phyloP scores from a whole-genome alignment of 164 flowering plant species.

The Nelumbo lutea region DNA sequence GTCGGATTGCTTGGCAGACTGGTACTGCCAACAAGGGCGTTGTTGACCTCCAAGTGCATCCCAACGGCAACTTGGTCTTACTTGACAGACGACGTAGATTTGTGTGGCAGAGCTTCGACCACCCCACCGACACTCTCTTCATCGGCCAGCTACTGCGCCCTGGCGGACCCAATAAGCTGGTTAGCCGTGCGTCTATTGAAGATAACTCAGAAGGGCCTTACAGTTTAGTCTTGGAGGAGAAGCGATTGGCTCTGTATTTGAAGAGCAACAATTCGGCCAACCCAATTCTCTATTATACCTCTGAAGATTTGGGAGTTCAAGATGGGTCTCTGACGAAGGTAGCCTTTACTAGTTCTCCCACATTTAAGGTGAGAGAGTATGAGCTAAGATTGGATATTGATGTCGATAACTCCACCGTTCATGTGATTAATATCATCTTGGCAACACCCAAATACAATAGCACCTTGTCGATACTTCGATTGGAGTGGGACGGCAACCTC shows the following conservation, averaged over 20 bases:
- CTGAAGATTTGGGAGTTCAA: no score
- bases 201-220: constrained; percentile 24
- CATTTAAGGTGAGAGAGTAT: no score
- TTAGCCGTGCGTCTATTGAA: constrained; percentile 18
- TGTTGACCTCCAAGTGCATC: constrained; percentile 15
- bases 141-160: constrained; percentile 25
- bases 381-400: no score
- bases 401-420: no score
- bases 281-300: no score
- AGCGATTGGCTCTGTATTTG: constrained; percentile 10
- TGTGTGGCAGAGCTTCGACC: no score
- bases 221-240: constrained; percentile 19
- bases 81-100: constrained; percentile 16
- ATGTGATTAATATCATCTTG: no score
- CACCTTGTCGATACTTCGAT: no score
- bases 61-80: constrained; percentile 32
- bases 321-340: no score
- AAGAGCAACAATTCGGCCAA: neutral
- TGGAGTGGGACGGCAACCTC: no score
- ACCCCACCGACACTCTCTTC: constrained; percentile 10
- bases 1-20: constrained; percentile 29
- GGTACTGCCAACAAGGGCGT: constrained; percentile 31
- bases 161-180: constrained; percentile 17
- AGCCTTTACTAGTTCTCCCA: no score
- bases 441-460: no score